These are phyloP conservation scores for Tothia fuscella DNA, from an alignment of 2,329 filamentous ascomycete genomes.

Conservation along the genomic window DNA sequence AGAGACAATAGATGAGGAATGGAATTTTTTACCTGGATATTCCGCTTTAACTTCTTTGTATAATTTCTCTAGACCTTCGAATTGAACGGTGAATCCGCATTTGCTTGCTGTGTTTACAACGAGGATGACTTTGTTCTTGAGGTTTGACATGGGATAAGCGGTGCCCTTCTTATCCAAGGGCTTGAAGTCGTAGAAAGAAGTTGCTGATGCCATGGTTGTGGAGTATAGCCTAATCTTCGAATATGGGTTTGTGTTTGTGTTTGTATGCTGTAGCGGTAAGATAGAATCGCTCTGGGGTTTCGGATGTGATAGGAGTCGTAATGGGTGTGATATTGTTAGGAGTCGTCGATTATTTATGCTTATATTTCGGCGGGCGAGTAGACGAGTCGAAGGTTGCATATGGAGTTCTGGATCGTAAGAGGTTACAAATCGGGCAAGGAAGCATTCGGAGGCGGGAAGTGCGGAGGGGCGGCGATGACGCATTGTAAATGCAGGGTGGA, in stretches of 20 bases:
- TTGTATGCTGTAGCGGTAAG: neutral
- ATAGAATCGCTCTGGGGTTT: too few species aligned
- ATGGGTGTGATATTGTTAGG: neutral
- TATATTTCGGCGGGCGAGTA: neutral
- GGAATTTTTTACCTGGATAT: slow-evolving; percentile 18
- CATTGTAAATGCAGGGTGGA: too few species aligned
- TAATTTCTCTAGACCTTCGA: slow-evolving; percentile 76
- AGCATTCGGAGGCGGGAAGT: slow-evolving; percentile 45
- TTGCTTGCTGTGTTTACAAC: slow-evolving; percentile 97
- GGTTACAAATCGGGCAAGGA: slow-evolving; percentile 32
- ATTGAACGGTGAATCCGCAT: slow-evolving; percentile 97
- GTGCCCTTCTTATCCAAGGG: slow-evolving; percentile 68
- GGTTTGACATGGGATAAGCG: slow-evolving; percentile 55
- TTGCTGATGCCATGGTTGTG: slow-evolving; percentile 52
- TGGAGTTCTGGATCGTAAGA: neutral
- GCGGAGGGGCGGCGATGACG: slow-evolving; percentile 42
- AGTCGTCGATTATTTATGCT: neutral
- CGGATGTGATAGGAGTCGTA: too few species aligned
- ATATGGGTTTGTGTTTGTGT: neutral
- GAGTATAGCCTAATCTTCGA: neutral
- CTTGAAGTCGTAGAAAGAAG: slow-evolving; percentile 73
- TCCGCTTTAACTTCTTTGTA: slow-evolving; percentile 49
- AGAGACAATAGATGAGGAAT: too few species aligned
- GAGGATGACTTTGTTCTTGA: slow-evolving; percentile 86
- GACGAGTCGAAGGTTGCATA: neutral